Conservation (phyloP, 2,329 filamentous ascomycete genomes). For the Clathrospora elynae region DNA sequence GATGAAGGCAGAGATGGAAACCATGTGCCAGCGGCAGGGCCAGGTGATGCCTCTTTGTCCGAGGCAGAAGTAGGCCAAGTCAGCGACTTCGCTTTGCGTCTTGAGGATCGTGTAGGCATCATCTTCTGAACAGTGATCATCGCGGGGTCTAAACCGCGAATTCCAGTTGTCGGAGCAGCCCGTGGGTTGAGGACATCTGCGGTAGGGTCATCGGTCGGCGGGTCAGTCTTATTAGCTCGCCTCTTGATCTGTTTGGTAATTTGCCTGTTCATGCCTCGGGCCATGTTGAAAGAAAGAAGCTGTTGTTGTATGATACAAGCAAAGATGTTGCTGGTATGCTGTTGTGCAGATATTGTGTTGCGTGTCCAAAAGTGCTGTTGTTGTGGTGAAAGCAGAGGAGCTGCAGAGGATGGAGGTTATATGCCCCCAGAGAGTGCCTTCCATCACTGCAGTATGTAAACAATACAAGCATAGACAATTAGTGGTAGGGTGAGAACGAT, state of each 20-base stretch:
- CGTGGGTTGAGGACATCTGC: too few relatives aligned
- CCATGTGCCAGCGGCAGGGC: background rate
- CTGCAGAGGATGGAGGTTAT: slow-evolving; percentile 2
- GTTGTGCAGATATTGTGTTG: slow-evolving; percentile 26
- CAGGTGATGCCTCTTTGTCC: background rate
- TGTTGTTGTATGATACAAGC: slow-evolving; percentile 32
- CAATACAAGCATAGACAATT: slow-evolving; percentile 1
- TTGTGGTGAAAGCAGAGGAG: slow-evolving; percentile 9
- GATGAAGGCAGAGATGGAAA: background rate
- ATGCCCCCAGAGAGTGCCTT: slow-evolving; percentile 9
- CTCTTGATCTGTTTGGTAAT: slow-evolving; percentile 11
- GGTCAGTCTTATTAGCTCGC: background rate
- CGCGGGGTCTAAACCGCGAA: too few relatives aligned
- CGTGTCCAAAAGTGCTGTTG: slow-evolving; percentile 19
- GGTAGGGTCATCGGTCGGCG: too few relatives aligned
- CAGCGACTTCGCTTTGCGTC: too few relatives aligned
- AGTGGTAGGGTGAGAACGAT: slow-evolving; percentile 1
- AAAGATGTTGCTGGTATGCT: slow-evolving; percentile 31
- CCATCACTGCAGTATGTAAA: slow-evolving; percentile 8
- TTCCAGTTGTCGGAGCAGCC: too few relatives aligned
- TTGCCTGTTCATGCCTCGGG: slow-evolving; percentile 16
- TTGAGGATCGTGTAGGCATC: too few relatives aligned
- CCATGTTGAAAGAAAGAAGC: slow-evolving; percentile 27
- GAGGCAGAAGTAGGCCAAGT: background rate
- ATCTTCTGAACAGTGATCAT: too few relatives aligned